Evolutionary conservation across 129 eudicot species (phyloP).

Genomic region (Ambrosia artemisiifolia): DNA sequence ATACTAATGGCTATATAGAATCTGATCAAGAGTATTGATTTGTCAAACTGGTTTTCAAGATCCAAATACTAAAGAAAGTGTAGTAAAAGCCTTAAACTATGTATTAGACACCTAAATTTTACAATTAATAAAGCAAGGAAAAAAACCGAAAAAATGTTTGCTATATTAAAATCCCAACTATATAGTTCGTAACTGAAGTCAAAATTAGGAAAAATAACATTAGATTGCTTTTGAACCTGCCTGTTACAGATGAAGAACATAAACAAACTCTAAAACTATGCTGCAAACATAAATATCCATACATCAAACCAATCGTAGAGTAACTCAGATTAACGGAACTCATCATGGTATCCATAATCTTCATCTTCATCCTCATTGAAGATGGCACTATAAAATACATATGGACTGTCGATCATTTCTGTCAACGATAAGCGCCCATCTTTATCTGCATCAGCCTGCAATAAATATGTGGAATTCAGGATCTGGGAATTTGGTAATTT

Average conservation of each 20-base stretch:
- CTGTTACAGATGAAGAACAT: conserved; percentile 27
- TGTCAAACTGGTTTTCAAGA: no score
- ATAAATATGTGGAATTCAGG: neutral
- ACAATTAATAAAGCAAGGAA: neutral
- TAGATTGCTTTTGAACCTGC: conserved; percentile 21
- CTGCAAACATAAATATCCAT: conserved; percentile 24
- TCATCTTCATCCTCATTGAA: conserved; percentile 80
- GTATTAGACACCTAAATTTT: neutral
- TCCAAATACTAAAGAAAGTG: no score
- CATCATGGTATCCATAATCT: conserved; percentile 75
- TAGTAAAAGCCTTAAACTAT: neutral
- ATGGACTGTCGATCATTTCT: conserved; percentile 83
- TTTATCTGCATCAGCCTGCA: conserved; percentile 86
- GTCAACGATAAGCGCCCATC: conserved; percentile 69
- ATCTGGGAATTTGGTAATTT: neutral
- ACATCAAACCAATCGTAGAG: conserved; percentile 16
- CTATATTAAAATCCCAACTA: conserved; percentile 14
- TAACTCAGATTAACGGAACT: conserved; percentile 52
- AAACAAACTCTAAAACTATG: conserved; percentile 21
- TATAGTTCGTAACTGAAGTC: conserved; percentile 15
- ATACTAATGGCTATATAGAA: no score
- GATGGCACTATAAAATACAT: conserved; percentile 83
- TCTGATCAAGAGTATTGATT: no score
- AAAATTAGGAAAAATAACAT: conserved; percentile 25
- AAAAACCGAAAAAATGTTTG: neutral